Evolutionary conservation across 2,329 filamentous ascomycete species (phyloP), one percentile per base, ranked within the genome.

Genomic region (Pseudohalonectria lignicola): DNA sequence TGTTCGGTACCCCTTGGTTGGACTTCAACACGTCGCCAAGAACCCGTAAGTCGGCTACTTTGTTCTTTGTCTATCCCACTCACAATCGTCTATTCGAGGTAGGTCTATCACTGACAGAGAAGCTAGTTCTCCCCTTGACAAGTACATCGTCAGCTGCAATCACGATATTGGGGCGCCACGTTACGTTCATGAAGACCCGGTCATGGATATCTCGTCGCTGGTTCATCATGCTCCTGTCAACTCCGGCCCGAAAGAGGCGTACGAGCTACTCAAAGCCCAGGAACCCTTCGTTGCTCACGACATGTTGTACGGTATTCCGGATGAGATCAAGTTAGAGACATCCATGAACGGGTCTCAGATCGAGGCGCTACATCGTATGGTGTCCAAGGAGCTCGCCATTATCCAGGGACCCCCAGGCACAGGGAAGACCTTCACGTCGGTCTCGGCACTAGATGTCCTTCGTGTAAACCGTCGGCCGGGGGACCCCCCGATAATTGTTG

Each of bases 381-480:
- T 92, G 1, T 82, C 79, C 0, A 82, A 76, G 40, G 72, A 75
- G 34, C 51, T 94, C 1, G 76, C 85, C 0, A 77, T 94, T 23
- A 60, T 94, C 0, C 88, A 94, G 60, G 88, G 88, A 0, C 87
- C 87, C 9, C 87, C 86, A 0, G 73, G 73, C 0, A 76, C 71
- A 0, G 73, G 73, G 4, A 95, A 95, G 53, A 95, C 88, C 0
- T 82, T 82, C 45, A 82, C 87, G 0, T 92, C 86, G 0, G 75
- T 90, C 2, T 62, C 78, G 19, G 81, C 82, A 0, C 55, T 95
- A 9, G 75, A 73, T 34, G 65, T 80, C 2, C 62, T 88, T 38
- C 62, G 86, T 1, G 57, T 66, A 2, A 84, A 82, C 38, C 67
- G 74, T 49, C 53, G 55, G 2, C 49, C 52, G 2, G 63, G 58